These are phyloP conservation scores for Ceratobasidium sp. DNA, from an alignment of 1,284 basidiomycete species.

Conservation along the genomic window DNA sequence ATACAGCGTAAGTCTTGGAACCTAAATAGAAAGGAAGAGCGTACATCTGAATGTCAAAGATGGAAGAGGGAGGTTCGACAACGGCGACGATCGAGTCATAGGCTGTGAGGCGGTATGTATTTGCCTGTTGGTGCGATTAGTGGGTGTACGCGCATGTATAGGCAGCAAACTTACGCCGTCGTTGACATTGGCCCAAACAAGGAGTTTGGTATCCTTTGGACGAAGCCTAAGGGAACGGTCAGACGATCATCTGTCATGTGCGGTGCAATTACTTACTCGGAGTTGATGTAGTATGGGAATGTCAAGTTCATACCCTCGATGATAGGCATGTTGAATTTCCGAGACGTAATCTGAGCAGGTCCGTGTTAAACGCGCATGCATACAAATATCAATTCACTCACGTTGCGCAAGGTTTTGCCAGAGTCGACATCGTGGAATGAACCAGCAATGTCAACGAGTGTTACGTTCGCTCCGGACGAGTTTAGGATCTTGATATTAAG, in stretches of 20 bases:
- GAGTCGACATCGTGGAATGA: slow-evolving; percentile 74
- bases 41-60: slow-evolving; percentile 82
- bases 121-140: slow-evolving; percentile 51
- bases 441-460: slow-evolving; percentile 71
- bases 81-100: slow-evolving; percentile 82
- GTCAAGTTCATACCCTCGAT: slow-evolving; percentile 58
- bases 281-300: slow-evolving; percentile 78
- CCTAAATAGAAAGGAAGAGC: slow-evolving; percentile 46
- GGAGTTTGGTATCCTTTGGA: slow-evolving; percentile 52
- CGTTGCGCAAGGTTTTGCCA: slow-evolving; percentile 74
- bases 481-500: slow-evolving; percentile 75
- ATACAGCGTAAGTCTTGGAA: slow-evolving; percentile 17
- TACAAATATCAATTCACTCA: slow-evolving; percentile 52
- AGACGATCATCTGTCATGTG: background rate
- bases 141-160: slow-evolving; percentile 40
- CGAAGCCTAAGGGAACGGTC: slow-evolving; percentile 16
- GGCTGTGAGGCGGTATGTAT: slow-evolving; percentile 68
- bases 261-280: slow-evolving; percentile 68
- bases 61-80: slow-evolving; percentile 79
- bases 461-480: slow-evolving; percentile 76
- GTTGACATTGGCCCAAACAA: slow-evolving; percentile 77
- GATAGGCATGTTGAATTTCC: slow-evolving; percentile 67
- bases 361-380: slow-evolving; percentile 5
- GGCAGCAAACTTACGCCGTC: slow-evolving; percentile 59
- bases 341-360: slow-evolving; percentile 61